Evolutionary conservation across 2,329 filamentous ascomycete genomes (phyloP).

Genomic region (Cladosporium sp.): DNA sequence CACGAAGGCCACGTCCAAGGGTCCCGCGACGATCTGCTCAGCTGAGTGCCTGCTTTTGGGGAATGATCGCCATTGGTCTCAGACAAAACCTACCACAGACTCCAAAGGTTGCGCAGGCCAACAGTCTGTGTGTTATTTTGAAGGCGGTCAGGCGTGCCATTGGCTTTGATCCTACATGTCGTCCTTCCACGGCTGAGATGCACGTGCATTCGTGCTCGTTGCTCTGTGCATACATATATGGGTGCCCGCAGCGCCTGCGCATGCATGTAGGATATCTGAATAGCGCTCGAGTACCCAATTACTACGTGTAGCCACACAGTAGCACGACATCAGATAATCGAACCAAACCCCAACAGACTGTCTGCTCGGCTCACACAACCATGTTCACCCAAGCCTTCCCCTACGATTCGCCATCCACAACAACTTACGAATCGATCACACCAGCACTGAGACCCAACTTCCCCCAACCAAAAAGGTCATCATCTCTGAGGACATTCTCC

Average conservation of each 20-base stretch:
- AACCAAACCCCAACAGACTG: background rate
- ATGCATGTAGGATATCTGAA: background rate
- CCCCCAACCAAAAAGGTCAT: background rate
- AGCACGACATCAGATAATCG: background rate
- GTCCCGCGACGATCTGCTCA: background rate
- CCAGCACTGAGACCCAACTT: background rate
- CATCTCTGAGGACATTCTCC: background rate
- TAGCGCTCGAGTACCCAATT: background rate
- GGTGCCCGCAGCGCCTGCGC: background rate
- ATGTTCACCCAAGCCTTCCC: constrained; percentile 1
- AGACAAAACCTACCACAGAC: background rate
- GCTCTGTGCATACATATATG: background rate
- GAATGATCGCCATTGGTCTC: constrained; percentile 2
- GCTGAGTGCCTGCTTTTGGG: background rate
- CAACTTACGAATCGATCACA: background rate
- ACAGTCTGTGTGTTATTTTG: background rate
- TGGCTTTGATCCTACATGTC: constrained; percentile 8
- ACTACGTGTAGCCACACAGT: background rate
- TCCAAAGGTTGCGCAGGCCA: background rate
- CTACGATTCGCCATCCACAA: background rate
- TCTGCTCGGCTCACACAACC: background rate
- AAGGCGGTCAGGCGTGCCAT: constrained; percentile 7
- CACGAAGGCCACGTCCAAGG: background rate
- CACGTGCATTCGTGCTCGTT: background rate
- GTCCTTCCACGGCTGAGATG: constrained; percentile 6